These are phyloP conservation scores for Neurospora africana DNA, from an alignment of 495 filamentous ascomycete genomes.

Conservation along the genomic window DNA sequence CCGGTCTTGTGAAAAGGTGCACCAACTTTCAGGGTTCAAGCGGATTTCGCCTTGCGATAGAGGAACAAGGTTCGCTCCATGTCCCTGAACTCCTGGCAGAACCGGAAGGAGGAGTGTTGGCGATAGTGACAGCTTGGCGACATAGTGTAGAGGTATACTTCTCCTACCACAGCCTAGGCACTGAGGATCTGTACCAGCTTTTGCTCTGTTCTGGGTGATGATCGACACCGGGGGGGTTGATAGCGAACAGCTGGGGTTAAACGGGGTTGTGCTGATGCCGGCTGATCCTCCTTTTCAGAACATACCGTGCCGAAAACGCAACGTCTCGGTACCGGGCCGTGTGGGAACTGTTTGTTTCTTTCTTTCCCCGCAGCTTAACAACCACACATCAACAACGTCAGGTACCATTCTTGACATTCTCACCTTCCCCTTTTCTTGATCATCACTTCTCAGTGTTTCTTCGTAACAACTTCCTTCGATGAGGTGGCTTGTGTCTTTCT, in stretches of 20 bases:
- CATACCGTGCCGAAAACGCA: neutral
- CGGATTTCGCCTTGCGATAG: neutral
- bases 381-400: neutral
- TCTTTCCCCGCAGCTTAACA: neutral
- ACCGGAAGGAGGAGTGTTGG: neutral
- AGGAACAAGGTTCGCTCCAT: neutral
- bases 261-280: neutral
- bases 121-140: neutral
- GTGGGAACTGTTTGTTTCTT: neutral
- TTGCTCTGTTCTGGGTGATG: neutral
- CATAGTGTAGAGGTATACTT: neutral
- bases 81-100: neutral
- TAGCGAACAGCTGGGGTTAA: neutral
- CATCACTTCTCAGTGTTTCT: neutral
- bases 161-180: neutral
- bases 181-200: neutral
- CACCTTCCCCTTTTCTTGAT: neutral
- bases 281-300: neutral
- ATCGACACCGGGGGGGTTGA: neutral
- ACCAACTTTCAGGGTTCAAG: neutral
- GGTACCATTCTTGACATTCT: neutral
- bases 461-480: neutral
- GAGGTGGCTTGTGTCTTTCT: neutral
- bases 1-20: neutral
- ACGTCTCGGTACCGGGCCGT: neutral